phyloP scores from a whole-genome alignment of 2,329 filamentous ascomycete genomes.

The Claviceps fusiformis region DNA sequence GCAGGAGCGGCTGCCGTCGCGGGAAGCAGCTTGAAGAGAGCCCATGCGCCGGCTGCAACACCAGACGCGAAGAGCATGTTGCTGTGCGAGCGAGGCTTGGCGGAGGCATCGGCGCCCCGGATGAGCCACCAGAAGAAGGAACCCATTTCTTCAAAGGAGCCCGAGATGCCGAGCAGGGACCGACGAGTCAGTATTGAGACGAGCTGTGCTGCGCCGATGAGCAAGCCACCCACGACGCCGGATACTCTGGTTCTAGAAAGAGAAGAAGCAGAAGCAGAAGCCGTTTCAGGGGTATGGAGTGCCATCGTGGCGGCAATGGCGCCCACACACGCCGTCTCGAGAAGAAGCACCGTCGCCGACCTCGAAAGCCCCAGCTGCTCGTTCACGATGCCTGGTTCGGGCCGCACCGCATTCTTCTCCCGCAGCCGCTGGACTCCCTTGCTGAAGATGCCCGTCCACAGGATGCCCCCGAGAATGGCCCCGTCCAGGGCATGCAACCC shows the following conservation, averaged over 20 bases:
- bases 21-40: slow-evolving; percentile 20
- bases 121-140: slow-evolving; percentile 35
- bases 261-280: slow-evolving; percentile 13
- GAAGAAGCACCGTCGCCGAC: slow-evolving; percentile 22
- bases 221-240: slow-evolving; percentile 40
- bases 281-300: slow-evolving; percentile 16
- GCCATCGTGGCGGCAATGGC: slow-evolving; percentile 26
- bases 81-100: slow-evolving; percentile 21
- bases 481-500: slow-evolving; percentile 41
- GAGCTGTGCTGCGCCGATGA: slow-evolving; percentile 45
- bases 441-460: slow-evolving; percentile 32
- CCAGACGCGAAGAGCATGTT: slow-evolving; percentile 40
- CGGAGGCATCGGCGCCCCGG: slow-evolving; percentile 13
- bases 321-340: slow-evolving; percentile 28
- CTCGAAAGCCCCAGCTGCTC: slow-evolving; percentile 27
- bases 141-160: slow-evolving; percentile 47
- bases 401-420: slow-evolving; percentile 13
- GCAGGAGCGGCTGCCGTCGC: slow-evolving; percentile 13
- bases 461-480: slow-evolving; percentile 39
- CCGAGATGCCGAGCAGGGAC: slow-evolving; percentile 45
- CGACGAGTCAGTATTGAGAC: slow-evolving; percentile 39
- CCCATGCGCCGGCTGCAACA: slow-evolving; percentile 32
- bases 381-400: slow-evolving; percentile 21
- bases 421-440: slow-evolving; percentile 18
- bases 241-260: slow-evolving; percentile 15